Conservation (phyloP, 345 rosid species). For the Xanthoceras sorbifolium region DNA sequence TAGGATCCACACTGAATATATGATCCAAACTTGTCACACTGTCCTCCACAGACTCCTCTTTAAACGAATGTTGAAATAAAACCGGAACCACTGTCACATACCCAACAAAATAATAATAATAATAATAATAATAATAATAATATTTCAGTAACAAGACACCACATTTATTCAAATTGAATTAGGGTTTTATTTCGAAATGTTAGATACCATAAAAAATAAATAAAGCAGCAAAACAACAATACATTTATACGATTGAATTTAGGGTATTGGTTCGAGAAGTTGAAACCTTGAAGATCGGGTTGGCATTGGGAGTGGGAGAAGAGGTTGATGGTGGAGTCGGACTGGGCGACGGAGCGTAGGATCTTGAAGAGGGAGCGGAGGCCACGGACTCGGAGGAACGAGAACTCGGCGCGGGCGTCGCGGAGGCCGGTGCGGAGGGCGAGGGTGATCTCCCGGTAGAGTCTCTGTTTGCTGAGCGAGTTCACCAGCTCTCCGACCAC, state of each 20-base stretch:
- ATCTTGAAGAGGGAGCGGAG: conserved; percentile 85
- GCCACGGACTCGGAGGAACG: conserved; percentile 88
- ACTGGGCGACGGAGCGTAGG: conserved; percentile 72
- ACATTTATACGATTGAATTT: not conserved
- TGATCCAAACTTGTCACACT: conserved; percentile 73
- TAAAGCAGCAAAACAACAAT: too few species aligned
- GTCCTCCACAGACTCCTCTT: conserved; percentile 66
- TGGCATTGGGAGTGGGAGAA: conserved; percentile 76
- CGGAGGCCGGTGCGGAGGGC: conserved; percentile 84
- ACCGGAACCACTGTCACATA: conserved; percentile 71
- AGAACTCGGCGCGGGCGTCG: conserved; percentile 88
- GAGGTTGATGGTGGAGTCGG: conserved; percentile 68
- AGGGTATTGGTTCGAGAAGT: not conserved
- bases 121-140: not conserved
- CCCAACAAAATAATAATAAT: not conserved
- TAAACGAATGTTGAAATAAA: conserved; percentile 70
- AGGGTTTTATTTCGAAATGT: too few species aligned
- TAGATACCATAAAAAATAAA: too few species aligned
- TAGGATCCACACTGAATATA: conserved; percentile 75
- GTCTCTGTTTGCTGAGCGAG: too few species aligned
- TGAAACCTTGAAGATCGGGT: conserved; percentile 74
- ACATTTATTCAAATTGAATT: not conserved
- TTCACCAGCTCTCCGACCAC: too few species aligned
- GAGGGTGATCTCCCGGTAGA: conserved; percentile 23
- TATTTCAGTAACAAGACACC: too few species aligned